Base-by-base conservation (phyloP, 2,329 filamentous ascomycete species). In the Eurotiales sp. region DNA sequence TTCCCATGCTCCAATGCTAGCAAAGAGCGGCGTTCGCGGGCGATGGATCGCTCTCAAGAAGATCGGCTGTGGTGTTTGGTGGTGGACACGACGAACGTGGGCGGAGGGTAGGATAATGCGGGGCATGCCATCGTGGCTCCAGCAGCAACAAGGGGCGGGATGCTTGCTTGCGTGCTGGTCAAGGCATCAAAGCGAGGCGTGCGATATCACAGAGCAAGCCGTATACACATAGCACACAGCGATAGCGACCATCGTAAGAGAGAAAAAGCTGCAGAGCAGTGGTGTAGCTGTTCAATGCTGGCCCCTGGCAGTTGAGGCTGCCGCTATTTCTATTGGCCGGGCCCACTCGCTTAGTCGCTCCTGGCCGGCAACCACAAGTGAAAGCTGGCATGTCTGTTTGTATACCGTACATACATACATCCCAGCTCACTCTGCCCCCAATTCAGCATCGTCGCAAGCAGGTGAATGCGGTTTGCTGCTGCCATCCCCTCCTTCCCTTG, bases 401-500 rank as follows among this genome's bases (percentile, higher is more conserved):
- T 27, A 39, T 43, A 6, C 12, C 27, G 29, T 53, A 27, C 34
- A 39, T 42, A 44, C n/a, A 14, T 3, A 29, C 40, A 29, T n/a
- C 23, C 22, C 40, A 46, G 37, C 41, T 27, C 14, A 36, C n/a
- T 14, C 43, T 10, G 25, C 30, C 2, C 15, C 17, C 17, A 23
- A 14, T 55, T 54, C 57, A 59, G 56, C 58, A 51, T 57, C 49
- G 46, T 46, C 53, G 58, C 56, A 51, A 52, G 58, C 57, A 50
- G 56, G 63, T 66, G 64, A 59, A 67, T 70, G 65, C 59, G 58
- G 63, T 63, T 61, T 60, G 64, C 58, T 53, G 61, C 53, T 61
- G 55, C 64, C 54, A 60, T 56, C 64, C 54, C 60, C 57, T 42
- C 59, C 54, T 50, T 53, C 54, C 50, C 60, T n/a, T n/a, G n/a